A percentile compares a stretch with the other conserved stretches of the same genome.
phyloP scores from a whole-genome alignment of 1,139 yeast species.

The Diutina mesorugosa region DNA sequence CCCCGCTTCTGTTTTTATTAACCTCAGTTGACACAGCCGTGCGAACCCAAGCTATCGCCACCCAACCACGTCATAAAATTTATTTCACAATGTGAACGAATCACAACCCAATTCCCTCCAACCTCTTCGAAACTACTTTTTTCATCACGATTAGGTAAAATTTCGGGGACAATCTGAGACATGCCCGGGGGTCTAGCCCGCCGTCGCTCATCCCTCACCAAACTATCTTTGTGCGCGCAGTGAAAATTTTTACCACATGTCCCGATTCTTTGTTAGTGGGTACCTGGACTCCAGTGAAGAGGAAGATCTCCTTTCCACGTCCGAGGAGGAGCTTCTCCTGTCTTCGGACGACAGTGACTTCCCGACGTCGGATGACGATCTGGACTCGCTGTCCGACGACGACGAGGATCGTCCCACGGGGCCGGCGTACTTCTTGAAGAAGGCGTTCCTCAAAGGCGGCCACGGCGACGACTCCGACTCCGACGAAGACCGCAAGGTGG shows the following conservation, averaged over 20 bases:
- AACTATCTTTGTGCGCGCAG: not conserved
- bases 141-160: too few species aligned
- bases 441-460: constrained; percentile 37
- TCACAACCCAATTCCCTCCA: not conserved
- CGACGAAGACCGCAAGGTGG: constrained; percentile 62
- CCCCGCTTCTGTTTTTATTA: too few species aligned
- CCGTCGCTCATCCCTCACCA: not conserved
- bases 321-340: constrained; percentile 51
- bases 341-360: constrained; percentile 25
- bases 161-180: too few species aligned
- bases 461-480: constrained; percentile 38
- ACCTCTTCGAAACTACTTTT: too few species aligned
- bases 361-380: constrained; percentile 10
- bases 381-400: constrained; percentile 27
- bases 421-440: constrained; percentile 45
- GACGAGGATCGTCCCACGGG: constrained; percentile 35
- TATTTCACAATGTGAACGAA: not conserved
- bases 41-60: not conserved
- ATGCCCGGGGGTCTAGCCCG: not conserved
- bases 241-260: constrained; percentile 25
- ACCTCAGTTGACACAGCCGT: not conserved
- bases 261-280: constrained; percentile 64
- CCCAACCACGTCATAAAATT: not conserved
- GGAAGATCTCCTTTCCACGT: constrained; percentile 58
- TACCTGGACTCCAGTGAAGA: constrained; percentile 62